Evolutionary conservation across 192 early-diverging fungal species (phyloP).

Genomic region (Coemansia sp.): DNA sequence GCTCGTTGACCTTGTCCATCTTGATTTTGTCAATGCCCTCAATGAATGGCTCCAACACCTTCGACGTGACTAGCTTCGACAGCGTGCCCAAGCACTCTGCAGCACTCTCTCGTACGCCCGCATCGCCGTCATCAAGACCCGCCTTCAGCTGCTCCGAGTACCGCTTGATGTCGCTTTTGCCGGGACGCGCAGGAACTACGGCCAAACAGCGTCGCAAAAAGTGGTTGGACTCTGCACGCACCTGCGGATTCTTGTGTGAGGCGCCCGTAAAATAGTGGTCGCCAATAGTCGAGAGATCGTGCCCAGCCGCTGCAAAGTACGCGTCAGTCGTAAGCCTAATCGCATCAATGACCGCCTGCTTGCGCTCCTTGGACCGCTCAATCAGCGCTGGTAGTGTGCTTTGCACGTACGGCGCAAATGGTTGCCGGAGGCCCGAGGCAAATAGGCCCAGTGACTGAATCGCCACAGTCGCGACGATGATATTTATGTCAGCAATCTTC

Average conservation of each 20-base stretch:
- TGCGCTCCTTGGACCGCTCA: conserved; percentile 96
- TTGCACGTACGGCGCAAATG: conserved; percentile 76
- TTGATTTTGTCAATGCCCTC: conserved; percentile 89
- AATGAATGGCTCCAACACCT: conserved; percentile 65
- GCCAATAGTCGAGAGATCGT: conserved; percentile 59
- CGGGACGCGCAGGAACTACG: conserved; percentile 64
- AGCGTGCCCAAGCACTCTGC: conserved; percentile 87
- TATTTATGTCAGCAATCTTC: conserved; percentile 84
- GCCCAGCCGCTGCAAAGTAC: conserved; percentile 62
- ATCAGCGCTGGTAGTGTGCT: conserved; percentile 69
- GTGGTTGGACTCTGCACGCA: conserved; percentile 71
- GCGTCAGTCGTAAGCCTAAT: conserved; percentile 79
- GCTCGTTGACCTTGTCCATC: conserved; percentile 83
- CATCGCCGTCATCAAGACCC: conserved; percentile 80
- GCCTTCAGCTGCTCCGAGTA: conserved; percentile 75
- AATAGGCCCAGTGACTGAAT: conserved; percentile 82
- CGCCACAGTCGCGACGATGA: conserved; percentile 74
- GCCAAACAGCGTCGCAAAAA: conserved; percentile 76
- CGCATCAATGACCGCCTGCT: conserved; percentile 83
- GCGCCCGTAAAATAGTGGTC: conserved; percentile 71
- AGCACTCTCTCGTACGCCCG: conserved; percentile 76
- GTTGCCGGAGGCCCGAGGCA: conserved; percentile 72
- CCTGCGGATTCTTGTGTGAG: conserved; percentile 93
- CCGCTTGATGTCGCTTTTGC: conserved; percentile 77
- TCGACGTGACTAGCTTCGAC: conserved; percentile 83